Evolutionary conservation across 106 monocot species (phyloP).

Genomic region (Triglochin maritima): DNA sequence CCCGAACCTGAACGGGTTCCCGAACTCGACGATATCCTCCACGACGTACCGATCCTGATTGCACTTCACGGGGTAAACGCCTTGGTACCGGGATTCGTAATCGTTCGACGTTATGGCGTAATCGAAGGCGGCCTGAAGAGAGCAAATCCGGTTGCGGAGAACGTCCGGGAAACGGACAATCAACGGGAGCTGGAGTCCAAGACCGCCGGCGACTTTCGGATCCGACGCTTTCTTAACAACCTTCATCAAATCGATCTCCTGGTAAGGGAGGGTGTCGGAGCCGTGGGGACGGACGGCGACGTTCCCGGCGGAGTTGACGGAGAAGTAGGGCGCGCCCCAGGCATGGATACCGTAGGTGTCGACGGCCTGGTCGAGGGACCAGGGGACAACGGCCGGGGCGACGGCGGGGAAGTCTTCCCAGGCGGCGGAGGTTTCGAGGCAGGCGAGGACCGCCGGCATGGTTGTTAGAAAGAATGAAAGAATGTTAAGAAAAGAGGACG

Average conservation of each 20-base stretch:
- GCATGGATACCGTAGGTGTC: conserved; percentile 77
- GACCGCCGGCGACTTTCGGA: conserved; percentile 53
- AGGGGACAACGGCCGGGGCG: conserved; percentile 39
- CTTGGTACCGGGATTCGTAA: conserved; percentile 67
- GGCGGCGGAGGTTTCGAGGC: conserved; percentile 42
- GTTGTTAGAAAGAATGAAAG: conserved; percentile 36
- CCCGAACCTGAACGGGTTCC: conserved; percentile 62
- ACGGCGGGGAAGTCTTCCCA: conserved; percentile 55
- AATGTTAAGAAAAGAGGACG: conserved; percentile 10
- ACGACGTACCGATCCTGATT: conserved; percentile 86
- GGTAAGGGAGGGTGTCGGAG: conserved; percentile 47
- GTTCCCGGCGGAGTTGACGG: conserved; percentile 63
- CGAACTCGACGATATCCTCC: conserved; percentile 79
- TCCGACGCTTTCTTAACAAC: conserved; percentile 70
- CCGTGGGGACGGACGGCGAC: conserved; percentile 60
- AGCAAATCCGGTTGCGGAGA: conserved; percentile 62
- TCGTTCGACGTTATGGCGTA: conserved; percentile 58
- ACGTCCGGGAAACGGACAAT: conserved; percentile 85
- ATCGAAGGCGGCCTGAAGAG: conserved; percentile 76
- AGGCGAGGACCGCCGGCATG: conserved; percentile 74
- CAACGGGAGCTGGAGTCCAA: conserved; percentile 76
- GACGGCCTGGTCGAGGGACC: conserved; percentile 70
- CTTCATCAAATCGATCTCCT: conserved; percentile 91
- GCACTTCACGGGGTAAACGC: conserved; percentile 95
- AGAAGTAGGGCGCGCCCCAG: conserved; percentile 95